Conservation (phyloP, 176 grass and related monocot species). For the Thinopyrum elongatum region DNA sequence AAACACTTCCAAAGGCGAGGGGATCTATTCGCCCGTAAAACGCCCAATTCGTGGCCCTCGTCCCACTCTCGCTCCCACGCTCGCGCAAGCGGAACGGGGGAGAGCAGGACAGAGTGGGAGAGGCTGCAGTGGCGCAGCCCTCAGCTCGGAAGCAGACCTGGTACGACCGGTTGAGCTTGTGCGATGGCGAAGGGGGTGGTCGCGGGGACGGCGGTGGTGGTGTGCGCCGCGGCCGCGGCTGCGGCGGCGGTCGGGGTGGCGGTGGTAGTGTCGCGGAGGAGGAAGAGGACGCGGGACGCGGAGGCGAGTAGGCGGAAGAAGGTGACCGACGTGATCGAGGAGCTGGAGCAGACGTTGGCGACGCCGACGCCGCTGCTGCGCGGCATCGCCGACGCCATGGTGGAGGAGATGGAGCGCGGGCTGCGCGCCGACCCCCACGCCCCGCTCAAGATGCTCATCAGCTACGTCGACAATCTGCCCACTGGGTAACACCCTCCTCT, state of each 20-base stretch:
- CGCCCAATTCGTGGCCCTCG: conserved; percentile 33
- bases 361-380: conserved; percentile 72
- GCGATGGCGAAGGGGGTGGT: conserved; percentile 63
- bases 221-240: conserved; percentile 49
- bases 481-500: conserved; percentile 57
- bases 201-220: conserved; percentile 54
- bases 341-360: conserved; percentile 58
- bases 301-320: conserved; percentile 37
- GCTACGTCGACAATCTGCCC: conserved; percentile 90
- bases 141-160: conserved; percentile 19
- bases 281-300: conserved; percentile 25
- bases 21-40: conserved; percentile 23
- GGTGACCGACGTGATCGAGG: conserved; percentile 47
- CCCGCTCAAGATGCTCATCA: conserved; percentile 85
- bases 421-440: conserved; percentile 57
- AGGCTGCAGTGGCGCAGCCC: conserved; percentile 13
- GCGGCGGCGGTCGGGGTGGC: conserved; percentile 64
- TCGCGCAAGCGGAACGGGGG: conserved; percentile 21
- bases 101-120: not conserved
- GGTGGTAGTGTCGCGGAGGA: conserved; percentile 43
- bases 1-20: not conserved
- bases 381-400: conserved; percentile 88
- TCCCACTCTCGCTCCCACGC: conserved; percentile 23
- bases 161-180: not conserved
- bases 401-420: conserved; percentile 80